These are phyloP conservation scores for Cladophialophora bantiana DNA, from an alignment of 2,329 filamentous ascomycete genomes.

Conservation along the genomic window DNA sequence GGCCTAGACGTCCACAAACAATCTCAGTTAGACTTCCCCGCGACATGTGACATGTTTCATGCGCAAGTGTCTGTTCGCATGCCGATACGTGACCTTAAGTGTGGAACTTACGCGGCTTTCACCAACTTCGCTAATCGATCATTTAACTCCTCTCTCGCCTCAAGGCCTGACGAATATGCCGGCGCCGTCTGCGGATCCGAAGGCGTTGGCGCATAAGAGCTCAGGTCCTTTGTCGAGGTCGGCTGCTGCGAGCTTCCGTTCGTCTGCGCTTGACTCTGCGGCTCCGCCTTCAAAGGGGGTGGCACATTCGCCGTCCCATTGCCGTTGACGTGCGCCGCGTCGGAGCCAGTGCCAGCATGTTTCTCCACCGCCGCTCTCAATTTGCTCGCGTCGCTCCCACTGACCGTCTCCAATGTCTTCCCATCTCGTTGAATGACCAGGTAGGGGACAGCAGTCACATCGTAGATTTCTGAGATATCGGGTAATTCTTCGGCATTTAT, in stretches of 20 bases:
- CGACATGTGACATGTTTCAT: background rate
- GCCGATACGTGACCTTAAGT: background rate
- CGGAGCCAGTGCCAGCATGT: constrained; percentile 65
- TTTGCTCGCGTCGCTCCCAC: constrained; percentile 85
- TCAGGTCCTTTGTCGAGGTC: constrained; percentile 48
- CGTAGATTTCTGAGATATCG: constrained; percentile 89
- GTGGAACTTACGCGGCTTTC: constrained; percentile 75
- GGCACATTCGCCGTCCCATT: constrained; percentile 48
- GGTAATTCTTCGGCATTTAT: constrained; percentile 94
- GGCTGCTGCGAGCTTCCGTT: constrained; percentile 41
- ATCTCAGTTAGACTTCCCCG: constrained; percentile 12
- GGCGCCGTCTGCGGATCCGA: constrained; percentile 57
- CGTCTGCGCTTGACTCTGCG: constrained; percentile 41
- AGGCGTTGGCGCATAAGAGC: constrained; percentile 54
- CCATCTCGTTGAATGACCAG: constrained; percentile 81
- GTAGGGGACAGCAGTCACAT: constrained; percentile 93
- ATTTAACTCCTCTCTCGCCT: constrained; percentile 83
- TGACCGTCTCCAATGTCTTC: constrained; percentile 81
- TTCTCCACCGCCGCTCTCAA: constrained; percentile 86
- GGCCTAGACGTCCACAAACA: constrained; percentile 19
- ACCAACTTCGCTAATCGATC: constrained; percentile 82
- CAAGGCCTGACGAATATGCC: constrained; percentile 56
- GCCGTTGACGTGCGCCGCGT: constrained; percentile 33
- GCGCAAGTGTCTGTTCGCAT: background rate
- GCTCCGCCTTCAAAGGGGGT: constrained; percentile 50